Evolutionary conservation across 2,329 filamentous ascomycete genomes (phyloP).

Genomic region (Botryosphaeria dothidea): DNA sequence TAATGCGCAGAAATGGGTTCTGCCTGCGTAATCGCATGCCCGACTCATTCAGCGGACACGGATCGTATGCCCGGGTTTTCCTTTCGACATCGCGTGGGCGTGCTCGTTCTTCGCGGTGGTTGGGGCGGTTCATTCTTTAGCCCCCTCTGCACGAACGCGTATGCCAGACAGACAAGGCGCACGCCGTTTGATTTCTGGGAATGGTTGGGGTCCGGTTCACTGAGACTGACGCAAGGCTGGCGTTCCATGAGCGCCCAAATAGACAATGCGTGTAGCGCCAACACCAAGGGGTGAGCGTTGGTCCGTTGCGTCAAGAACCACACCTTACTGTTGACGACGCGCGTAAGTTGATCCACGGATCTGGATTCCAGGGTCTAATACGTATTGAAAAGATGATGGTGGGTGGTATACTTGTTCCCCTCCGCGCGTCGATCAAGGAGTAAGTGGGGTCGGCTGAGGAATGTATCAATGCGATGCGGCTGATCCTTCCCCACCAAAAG

Average conservation of each 20-base stretch:
- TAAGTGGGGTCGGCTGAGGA: neutral
- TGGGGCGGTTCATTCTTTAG: neutral
- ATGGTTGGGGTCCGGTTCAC: neutral
- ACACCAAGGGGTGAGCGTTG: neutral
- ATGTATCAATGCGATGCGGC: neutral
- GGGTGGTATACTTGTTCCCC: neutral
- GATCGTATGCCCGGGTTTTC: too few relatives aligned
- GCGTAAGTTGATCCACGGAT: neutral
- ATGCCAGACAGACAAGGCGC: neutral
- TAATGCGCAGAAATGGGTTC: neutral
- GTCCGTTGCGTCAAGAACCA: neutral
- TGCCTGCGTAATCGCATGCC: too few relatives aligned
- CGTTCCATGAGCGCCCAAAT: neutral
- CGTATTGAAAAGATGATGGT: neutral
- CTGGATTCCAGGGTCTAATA: neutral
- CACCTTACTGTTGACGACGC: neutral
- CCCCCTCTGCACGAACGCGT: neutral
- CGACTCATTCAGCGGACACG: too few relatives aligned
- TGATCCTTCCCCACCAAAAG: neutral
- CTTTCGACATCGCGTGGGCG: neutral
- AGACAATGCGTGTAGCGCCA: neutral
- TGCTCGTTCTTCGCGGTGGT: neutral
- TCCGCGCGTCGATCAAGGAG: neutral
- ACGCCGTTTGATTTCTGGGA: neutral
- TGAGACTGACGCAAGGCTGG: neutral